phyloP scores from a whole-genome alignment of 129 eudicot species.

The Artemisia annua region DNA sequence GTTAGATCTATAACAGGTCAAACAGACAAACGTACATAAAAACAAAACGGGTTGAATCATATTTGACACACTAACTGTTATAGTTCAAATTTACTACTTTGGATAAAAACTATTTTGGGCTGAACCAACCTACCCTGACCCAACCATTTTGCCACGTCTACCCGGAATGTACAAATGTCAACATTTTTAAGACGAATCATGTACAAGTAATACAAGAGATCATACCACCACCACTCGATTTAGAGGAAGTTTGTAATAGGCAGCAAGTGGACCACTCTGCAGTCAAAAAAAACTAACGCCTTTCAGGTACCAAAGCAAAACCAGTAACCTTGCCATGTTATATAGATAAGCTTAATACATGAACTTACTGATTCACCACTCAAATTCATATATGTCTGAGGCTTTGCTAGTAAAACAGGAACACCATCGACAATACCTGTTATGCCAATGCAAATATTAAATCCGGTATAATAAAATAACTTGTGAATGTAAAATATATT shows the following conservation, averaged over 20 bases:
- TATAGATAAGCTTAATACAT: background rate
- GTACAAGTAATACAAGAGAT: slow-evolving; percentile 14
- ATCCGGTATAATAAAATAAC: too few relatives aligned
- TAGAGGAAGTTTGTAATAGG: slow-evolving; percentile 87
- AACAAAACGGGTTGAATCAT: background rate
- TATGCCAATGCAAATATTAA: too few relatives aligned
- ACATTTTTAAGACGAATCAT: background rate
- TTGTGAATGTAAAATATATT: background rate
- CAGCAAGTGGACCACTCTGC: slow-evolving; percentile 91
- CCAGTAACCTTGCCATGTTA: slow-evolving; percentile 4
- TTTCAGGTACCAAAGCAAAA: slow-evolving; percentile 8
- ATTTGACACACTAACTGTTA: background rate
- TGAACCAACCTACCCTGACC: slow-evolving; percentile 8
- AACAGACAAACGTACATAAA: too few relatives aligned
- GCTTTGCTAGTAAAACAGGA: slow-evolving; percentile 87
- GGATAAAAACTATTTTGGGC: too few relatives aligned
- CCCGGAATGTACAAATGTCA: background rate
- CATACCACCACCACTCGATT: slow-evolving; percentile 81
- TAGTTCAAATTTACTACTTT: too few relatives aligned
- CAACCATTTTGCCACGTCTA: background rate
- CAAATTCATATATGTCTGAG: slow-evolving; percentile 91
- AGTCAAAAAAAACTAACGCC: slow-evolving; percentile 14
- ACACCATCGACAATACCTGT: slow-evolving; percentile 65
- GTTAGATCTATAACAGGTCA: too few relatives aligned
- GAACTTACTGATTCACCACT: slow-evolving; percentile 87